Evolutionary conservation across 2,329 filamentous ascomycete species (phyloP).

Genomic region (Zasmidium cellare): DNA sequence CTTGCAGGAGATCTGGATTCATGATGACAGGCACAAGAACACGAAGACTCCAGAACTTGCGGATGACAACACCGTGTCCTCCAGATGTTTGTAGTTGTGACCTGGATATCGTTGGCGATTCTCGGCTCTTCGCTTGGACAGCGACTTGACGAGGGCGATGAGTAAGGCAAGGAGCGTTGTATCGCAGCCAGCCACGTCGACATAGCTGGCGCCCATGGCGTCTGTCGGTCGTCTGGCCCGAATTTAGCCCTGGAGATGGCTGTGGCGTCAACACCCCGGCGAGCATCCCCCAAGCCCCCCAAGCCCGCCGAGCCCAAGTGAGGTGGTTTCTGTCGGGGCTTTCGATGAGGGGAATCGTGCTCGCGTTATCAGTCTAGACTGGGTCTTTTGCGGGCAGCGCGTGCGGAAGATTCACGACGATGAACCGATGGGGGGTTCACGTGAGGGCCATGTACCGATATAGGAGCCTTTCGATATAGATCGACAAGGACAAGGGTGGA

Average conservation of each 20-base stretch:
- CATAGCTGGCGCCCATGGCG: not conserved
- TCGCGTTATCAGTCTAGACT: not conserved
- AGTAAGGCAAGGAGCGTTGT: not conserved
- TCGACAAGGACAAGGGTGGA: not conserved
- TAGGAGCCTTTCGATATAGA: not conserved
- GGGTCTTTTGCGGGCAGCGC: not conserved
- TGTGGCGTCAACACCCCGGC: not conserved
- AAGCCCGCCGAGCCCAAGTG: too few species aligned
- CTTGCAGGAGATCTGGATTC: too few species aligned
- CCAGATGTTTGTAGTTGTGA: too few species aligned
- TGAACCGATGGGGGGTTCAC: not conserved
- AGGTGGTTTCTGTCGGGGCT: not conserved
- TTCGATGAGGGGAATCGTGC: not conserved
- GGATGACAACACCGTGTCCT: too few species aligned
- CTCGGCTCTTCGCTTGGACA: not conserved
- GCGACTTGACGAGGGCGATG: not conserved
- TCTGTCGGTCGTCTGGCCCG: not conserved
- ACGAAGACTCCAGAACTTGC: too few species aligned
- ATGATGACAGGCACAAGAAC: too few species aligned
- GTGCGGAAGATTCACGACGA: not conserved
- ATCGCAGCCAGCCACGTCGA: not conserved
- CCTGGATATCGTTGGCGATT: too few species aligned
- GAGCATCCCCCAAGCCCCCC: not conserved
- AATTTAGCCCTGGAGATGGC: not conserved
- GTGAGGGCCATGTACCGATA: not conserved